These are phyloP conservation scores for Monosporascus cannonballus DNA, from an alignment of 2,329 filamentous ascomycete genomes.

Conservation along the genomic window DNA sequence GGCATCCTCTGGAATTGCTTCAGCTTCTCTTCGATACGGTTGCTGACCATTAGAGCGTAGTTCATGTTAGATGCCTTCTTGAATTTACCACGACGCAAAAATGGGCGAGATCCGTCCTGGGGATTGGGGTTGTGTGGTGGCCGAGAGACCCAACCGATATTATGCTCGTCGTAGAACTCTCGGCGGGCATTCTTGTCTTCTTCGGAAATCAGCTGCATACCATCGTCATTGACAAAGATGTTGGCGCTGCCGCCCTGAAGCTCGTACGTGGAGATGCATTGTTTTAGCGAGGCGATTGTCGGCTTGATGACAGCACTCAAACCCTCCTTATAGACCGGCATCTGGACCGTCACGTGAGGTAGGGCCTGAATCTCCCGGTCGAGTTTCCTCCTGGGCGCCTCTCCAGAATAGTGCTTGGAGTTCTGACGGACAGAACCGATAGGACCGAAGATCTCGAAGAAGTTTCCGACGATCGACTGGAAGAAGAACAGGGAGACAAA, in stretches of 20 bases:
- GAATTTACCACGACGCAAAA: slow-evolving; percentile 59
- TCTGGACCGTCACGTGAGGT: slow-evolving; percentile 42
- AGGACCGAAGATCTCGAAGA: slow-evolving; percentile 46
- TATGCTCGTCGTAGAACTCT: slow-evolving; percentile 52
- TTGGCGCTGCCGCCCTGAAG: slow-evolving; percentile 60
- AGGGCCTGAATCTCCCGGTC: slow-evolving; percentile 34
- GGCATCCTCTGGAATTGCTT: slow-evolving; percentile 46
- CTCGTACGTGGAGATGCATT: slow-evolving; percentile 53
- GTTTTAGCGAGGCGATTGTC: slow-evolving; percentile 49
- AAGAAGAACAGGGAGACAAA: slow-evolving; percentile 51
- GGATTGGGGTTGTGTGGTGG: slow-evolving; percentile 46
- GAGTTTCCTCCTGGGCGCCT: slow-evolving; percentile 27
- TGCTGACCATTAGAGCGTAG: slow-evolving; percentile 61
- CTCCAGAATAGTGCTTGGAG: slow-evolving; percentile 39
- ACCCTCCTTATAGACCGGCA: slow-evolving; percentile 46
- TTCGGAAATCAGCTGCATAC: slow-evolving; percentile 54
- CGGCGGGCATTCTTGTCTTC: slow-evolving; percentile 42
- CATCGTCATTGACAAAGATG: slow-evolving; percentile 64
- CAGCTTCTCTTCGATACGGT: slow-evolving; percentile 66
- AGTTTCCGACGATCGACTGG: slow-evolving; percentile 41
- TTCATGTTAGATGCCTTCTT: slow-evolving; percentile 72
- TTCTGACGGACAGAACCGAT: slow-evolving; percentile 39
- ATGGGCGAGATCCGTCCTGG: slow-evolving; percentile 41
- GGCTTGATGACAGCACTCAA: slow-evolving; percentile 45
- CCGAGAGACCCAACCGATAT: slow-evolving; percentile 50